These are phyloP conservation scores for Phytophthora cactorum DNA, from an alignment of 352 stramenopile species.

Conservation along the genomic window DNA sequence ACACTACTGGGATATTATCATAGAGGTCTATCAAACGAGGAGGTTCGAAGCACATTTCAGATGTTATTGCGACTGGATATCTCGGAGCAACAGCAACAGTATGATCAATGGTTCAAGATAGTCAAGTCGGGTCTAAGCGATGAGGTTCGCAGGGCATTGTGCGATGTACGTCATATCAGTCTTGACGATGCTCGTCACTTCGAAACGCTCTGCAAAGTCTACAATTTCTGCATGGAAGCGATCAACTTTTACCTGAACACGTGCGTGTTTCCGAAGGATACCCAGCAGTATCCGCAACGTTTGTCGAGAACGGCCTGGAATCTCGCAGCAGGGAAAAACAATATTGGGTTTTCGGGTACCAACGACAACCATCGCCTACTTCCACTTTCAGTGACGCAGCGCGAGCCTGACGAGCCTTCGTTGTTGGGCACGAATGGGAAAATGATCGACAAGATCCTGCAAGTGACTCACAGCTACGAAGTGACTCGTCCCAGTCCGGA, in stretches of 20 bases:
- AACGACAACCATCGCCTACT: slow-evolving; percentile 90
- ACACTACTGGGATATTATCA: slow-evolving; percentile 91
- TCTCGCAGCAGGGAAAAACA: slow-evolving; percentile 60
- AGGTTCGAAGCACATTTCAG: slow-evolving; percentile 62
- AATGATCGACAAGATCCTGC: slow-evolving; percentile 85
- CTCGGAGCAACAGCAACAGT: slow-evolving; percentile 68
- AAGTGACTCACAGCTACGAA: slow-evolving; percentile 43
- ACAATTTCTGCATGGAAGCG: slow-evolving; percentile 62
- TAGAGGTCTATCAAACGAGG: slow-evolving; percentile 52
- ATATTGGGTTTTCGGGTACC: slow-evolving; percentile 89
- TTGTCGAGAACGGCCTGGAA: slow-evolving; percentile 86
- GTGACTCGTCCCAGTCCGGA: slow-evolving; percentile 19
- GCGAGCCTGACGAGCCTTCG: slow-evolving; percentile 52
- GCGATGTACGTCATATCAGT: slow-evolving; percentile 77
- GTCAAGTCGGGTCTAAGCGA: slow-evolving; percentile 27
- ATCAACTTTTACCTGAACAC: slow-evolving; percentile 91
- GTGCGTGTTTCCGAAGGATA: slow-evolving; percentile 87
- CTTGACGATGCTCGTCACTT: slow-evolving; percentile 75
- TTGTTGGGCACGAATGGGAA: slow-evolving; percentile 84
- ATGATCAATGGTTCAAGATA: slow-evolving; percentile 68
- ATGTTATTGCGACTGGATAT: slow-evolving; percentile 67
- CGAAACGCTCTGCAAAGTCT: slow-evolving; percentile 52
- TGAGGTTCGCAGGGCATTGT: slow-evolving; percentile 40
- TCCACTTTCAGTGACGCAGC: slow-evolving; percentile 70
- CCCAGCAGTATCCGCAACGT: slow-evolving; percentile 74